phyloP scores from a whole-genome alignment of 371 early-diverging fungal species.

The Mucor circinelloides region DNA sequence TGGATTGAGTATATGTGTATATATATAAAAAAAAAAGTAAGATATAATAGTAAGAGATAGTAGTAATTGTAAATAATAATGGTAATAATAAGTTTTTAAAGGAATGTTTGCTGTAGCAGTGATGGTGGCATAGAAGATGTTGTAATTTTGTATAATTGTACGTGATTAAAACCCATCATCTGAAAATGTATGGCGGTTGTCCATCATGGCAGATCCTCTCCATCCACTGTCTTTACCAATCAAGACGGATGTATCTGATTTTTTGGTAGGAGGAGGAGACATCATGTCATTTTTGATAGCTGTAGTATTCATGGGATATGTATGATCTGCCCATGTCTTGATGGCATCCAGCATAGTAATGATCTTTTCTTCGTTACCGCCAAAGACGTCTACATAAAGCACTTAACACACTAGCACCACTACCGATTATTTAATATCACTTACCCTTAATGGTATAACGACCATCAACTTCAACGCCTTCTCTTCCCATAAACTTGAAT shows the following conservation, averaged over 20 bases:
- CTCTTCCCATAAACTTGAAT: constrained; percentile 67
- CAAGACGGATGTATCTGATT: constrained; percentile 13
- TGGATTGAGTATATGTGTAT: neutral
- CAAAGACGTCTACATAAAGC: constrained; percentile 46
- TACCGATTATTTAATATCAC: neutral
- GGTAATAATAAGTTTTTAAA: neutral
- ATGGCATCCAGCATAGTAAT: constrained; percentile 55
- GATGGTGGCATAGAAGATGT: neutral
- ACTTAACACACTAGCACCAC: neutral
- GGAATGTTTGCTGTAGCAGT: neutral
- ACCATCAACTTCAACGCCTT: constrained; percentile 58
- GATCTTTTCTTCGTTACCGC: constrained; percentile 57
- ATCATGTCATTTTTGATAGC: neutral
- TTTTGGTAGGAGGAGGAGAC: neutral
- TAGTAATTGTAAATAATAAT: neutral
- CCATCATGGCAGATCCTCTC: constrained; percentile 34
- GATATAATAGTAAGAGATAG: neutral
- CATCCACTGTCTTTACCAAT: constrained; percentile 24
- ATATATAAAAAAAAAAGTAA: neutral
- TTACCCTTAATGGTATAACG: constrained; percentile 53
- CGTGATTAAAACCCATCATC: constrained; percentile 1
- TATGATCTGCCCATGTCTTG: constrained; percentile 32
- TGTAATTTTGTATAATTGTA: neutral
- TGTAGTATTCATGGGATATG: constrained; percentile 2
- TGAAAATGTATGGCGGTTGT: constrained; percentile 3